A percentile compares a stretch with the other conserved stretches of the same genome.
phyloP scores from a whole-genome alignment of 2,329 filamentous ascomycete genomes.

The Teratosphaeria pseudoeucalypti region DNA sequence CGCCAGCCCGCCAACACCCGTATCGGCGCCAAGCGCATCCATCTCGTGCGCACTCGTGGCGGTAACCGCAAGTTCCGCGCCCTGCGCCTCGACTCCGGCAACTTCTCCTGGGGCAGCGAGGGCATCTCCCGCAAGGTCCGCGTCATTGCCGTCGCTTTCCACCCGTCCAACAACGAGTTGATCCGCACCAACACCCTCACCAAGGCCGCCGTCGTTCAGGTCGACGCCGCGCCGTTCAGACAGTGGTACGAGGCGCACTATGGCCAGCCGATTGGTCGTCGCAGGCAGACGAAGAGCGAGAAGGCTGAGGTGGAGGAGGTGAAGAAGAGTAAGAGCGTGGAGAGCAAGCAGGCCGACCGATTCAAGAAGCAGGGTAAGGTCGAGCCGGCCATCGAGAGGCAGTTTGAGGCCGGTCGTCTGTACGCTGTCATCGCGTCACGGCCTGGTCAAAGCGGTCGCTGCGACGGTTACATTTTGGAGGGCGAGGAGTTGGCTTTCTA shows the following conservation, averaged over 20 bases:
- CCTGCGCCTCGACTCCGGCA: constrained; percentile 95
- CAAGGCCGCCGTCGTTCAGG: constrained; percentile 95
- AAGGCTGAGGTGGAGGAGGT: constrained; percentile 55
- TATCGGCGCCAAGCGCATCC: constrained; percentile 94
- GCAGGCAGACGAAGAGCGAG: constrained; percentile 62
- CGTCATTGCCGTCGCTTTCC: constrained; percentile 96
- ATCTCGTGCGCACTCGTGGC: constrained; percentile 92
- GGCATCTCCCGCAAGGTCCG: constrained; percentile 97
- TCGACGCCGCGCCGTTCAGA: constrained; percentile 97
- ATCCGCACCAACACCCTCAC: constrained; percentile 99
- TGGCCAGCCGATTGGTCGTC: constrained; percentile 80
- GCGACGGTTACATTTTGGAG: constrained; percentile 96
- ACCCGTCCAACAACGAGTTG: constrained; percentile 99
- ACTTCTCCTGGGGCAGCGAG: constrained; percentile 99
- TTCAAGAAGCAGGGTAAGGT: constrained; percentile 82
- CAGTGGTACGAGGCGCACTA: constrained; percentile 99
- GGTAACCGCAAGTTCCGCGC: constrained; percentile 99
- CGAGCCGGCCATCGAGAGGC: constrained; percentile 83
- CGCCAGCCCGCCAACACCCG: constrained; percentile 99
- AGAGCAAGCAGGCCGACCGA: constrained; percentile 93
- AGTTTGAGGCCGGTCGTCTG: constrained; percentile 98
- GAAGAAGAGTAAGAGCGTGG: constrained; percentile 92
- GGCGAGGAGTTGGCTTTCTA: constrained; percentile 99
- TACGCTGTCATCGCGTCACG: constrained; percentile 87
- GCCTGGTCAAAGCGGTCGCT: constrained; percentile 92